phyloP scores from a whole-genome alignment of 129 eudicot species.

The Lactuca saligna region DNA sequence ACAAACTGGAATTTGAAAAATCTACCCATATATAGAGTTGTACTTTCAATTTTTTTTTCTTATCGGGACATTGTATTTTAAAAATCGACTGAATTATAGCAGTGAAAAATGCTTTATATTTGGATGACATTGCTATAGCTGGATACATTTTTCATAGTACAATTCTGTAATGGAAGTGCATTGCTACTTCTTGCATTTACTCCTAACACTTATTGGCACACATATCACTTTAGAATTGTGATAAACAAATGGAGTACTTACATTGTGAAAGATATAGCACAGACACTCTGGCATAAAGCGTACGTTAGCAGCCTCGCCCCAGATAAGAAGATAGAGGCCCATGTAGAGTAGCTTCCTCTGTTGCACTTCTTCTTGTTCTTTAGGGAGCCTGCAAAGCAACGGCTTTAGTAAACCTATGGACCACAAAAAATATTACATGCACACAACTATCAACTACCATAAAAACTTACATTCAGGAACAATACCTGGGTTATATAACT shows the following conservation, averaged over 20 bases:
- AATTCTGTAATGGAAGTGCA: neutral
- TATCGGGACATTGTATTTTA: neutral
- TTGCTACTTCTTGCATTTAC: neutral
- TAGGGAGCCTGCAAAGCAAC: slow-evolving; percentile 67
- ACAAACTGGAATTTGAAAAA: too few species aligned
- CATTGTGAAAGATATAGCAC: slow-evolving; percentile 96
- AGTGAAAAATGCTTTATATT: neutral
- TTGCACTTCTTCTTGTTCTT: slow-evolving; percentile 70
- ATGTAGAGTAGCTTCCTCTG: slow-evolving; percentile 87
- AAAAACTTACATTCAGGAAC: slow-evolving; percentile 14
- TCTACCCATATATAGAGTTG: neutral
- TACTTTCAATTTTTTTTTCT: neutral
- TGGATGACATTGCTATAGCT: neutral
- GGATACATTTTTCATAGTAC: neutral
- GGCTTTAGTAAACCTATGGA: slow-evolving; percentile 16
- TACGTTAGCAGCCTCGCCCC: slow-evolving; percentile 99
- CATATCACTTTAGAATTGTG: slow-evolving; percentile 11
- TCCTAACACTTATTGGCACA: neutral
- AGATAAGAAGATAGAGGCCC: slow-evolving; percentile 98
- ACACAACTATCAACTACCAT: slow-evolving; percentile 17
- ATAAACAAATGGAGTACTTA: slow-evolving; percentile 42
- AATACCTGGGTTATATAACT: slow-evolving; percentile 14
- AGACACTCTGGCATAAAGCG: slow-evolving; percentile 98
- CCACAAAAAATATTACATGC: slow-evolving; percentile 13
- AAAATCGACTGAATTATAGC: neutral